Conservation (phyloP, 495 filamentous ascomycete genomes). For the Xylaria telfairii region DNA sequence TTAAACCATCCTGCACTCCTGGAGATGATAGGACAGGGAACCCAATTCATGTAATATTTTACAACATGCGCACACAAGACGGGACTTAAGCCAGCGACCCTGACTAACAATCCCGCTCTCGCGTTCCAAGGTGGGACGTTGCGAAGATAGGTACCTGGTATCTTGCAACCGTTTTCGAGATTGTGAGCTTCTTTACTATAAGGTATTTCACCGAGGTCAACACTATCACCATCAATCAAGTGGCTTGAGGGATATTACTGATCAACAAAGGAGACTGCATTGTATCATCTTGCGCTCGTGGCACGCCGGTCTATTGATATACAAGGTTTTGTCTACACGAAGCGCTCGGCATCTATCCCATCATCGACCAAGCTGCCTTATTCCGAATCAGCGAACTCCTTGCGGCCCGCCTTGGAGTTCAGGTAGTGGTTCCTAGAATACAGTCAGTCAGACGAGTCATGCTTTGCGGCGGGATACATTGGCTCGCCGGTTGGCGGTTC, state of each 20-base stretch:
- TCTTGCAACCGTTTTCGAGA: not conserved
- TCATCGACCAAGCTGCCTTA: conserved; percentile 34
- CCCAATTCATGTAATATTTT: not conserved
- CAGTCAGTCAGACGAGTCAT: conserved; percentile 28
- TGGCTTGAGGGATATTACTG: not conserved
- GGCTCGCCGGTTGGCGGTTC: conserved; percentile 33
- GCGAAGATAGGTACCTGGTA: not conserved
- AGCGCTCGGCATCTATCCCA: conserved; percentile 26
- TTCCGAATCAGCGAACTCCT: conserved; percentile 56
- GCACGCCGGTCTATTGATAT: conserved; percentile 38
- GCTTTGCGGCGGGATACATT: conserved; percentile 1
- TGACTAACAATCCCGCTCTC: not conserved
- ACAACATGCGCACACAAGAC: not conserved
- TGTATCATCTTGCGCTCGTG: conserved; percentile 25
- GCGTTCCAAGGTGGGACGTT: not conserved
- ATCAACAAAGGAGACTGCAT: conserved; percentile 20
- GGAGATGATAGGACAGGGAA: not conserved
- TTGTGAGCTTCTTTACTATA: not conserved
- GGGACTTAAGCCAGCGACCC: not conserved
- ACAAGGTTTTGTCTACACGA: conserved; percentile 40
- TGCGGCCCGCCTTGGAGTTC: conserved; percentile 87
- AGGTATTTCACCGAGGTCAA: not conserved
- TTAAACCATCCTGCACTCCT: not conserved
- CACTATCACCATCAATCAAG: not conserved
- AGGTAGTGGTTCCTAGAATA: conserved; percentile 82